Percentiles rank a stretch among this genome's conserved stretches.
Evolutionary conservation across 805 yeast species (phyloP).

Genomic region (Cyberlindnera galapagoensis): DNA sequence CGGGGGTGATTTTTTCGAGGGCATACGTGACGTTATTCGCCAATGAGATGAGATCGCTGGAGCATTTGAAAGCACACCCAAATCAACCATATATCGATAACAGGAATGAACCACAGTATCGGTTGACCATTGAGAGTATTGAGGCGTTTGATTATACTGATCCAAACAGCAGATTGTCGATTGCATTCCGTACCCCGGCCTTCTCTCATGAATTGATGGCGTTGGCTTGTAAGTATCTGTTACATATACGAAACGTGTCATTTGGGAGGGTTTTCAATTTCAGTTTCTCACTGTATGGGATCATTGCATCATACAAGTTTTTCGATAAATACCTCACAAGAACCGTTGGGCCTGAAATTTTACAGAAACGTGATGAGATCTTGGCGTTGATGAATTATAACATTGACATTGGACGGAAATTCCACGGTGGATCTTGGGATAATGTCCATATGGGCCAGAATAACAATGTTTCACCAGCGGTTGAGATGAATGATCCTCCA

Average conservation of each 20-base stretch:
- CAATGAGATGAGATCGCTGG: conserved; percentile 2
- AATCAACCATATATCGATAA: conserved; percentile 1
- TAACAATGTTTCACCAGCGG: too few species aligned
- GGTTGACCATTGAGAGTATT: conserved; percentile 9
- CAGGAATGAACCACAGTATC: neutral
- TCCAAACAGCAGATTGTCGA: conserved; percentile 1
- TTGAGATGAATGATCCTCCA: too few species aligned
- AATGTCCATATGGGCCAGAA: too few species aligned
- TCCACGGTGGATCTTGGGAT: too few species aligned
- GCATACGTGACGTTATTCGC: conserved; percentile 11
- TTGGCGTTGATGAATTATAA: conserved; percentile 3
- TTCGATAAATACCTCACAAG: too few species aligned
- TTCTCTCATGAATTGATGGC: conserved; percentile 9
- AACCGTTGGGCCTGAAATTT: too few species aligned
- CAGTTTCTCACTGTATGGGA: conserved; percentile 5
- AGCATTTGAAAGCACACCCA: neutral
- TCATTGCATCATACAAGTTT: conserved; percentile 9
- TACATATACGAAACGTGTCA: conserved; percentile 7
- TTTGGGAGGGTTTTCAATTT: conserved; percentile 6
- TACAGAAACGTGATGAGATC: conserved; percentile 2
- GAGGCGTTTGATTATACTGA: conserved; percentile 13
- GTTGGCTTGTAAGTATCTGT: conserved; percentile 9
- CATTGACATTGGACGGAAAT: too few species aligned
- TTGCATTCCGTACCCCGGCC: conserved; percentile 5
- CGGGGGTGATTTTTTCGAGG: conserved; percentile 13